Percentiles rank a stretch among this genome's conserved stretches.
phyloP scores from a whole-genome alignment of 257 asterid genomes.

The Orobanche coerulescens region DNA sequence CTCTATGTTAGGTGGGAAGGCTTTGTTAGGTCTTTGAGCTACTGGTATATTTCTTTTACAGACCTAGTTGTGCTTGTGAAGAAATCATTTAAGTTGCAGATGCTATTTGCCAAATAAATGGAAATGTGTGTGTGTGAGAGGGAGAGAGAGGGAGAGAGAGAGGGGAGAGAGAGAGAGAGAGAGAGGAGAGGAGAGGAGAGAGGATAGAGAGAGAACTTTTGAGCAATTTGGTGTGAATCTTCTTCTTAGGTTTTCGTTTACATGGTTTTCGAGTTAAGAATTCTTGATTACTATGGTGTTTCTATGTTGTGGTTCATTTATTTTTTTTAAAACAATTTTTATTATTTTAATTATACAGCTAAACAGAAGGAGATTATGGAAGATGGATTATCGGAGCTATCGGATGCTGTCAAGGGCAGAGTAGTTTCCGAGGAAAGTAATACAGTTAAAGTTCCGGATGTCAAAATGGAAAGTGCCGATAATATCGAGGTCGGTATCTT shows the following conservation, averaged over 20 bases:
- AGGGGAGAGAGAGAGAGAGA: no score
- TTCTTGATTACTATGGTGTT: slow-evolving; percentile 8
- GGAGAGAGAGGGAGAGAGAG: no score
- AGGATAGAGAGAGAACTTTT: no score
- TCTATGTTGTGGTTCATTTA: neutral
- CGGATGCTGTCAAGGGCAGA: slow-evolving; percentile 33
- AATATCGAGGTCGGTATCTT: slow-evolving; percentile 23
- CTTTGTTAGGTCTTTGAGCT: slow-evolving; percentile 3
- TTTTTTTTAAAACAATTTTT: neutral
- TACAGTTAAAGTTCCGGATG: slow-evolving; percentile 28
- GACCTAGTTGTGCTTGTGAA: neutral
- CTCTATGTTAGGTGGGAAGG: neutral
- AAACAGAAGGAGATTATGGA: slow-evolving; percentile 46
- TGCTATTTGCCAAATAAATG: neutral
- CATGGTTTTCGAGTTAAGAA: neutral
- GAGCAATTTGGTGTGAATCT: no score
- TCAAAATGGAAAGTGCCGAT: slow-evolving; percentile 30
- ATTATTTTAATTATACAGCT: slow-evolving; percentile 41
- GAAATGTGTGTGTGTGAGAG: no score
- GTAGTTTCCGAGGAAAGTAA: slow-evolving; percentile 33
- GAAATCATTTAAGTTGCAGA: neutral
- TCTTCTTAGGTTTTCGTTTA: neutral
- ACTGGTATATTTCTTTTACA: neutral
- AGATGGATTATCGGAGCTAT: slow-evolving; percentile 39
- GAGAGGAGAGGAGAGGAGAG: no score